Percentiles rank a stretch among this genome's conserved stretches.
These are phyloP conservation scores for Plasmodium malariae DNA, from an alignment of 169 alveolate genomes.

Conservation along the genomic window DNA sequence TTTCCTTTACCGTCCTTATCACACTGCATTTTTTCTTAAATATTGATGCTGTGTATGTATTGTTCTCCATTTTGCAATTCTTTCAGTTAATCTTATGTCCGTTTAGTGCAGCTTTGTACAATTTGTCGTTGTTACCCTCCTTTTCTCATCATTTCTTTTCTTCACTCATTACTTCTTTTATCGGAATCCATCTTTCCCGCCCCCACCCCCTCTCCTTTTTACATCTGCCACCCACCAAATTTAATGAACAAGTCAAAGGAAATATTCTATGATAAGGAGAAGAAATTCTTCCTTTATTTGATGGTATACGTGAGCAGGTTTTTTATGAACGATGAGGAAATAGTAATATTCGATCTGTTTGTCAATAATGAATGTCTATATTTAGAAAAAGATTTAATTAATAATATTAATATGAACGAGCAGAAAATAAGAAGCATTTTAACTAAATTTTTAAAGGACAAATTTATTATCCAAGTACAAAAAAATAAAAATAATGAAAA, in stretches of 20 bases:
- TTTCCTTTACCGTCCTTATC: no score
- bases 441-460: slow-evolving; percentile 69
- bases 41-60: no score
- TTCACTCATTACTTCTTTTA: no score
- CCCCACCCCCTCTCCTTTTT: no score
- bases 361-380: slow-evolving; percentile 80
- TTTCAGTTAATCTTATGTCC: no score
- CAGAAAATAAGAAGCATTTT: slow-evolving; percentile 77
- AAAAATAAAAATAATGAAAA: slow-evolving; percentile 60
- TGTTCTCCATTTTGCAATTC: no score
- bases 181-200: no score
- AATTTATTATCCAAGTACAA: slow-evolving; percentile 48
- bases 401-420: slow-evolving; percentile 80
- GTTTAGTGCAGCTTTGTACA: no score
- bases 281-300: slow-evolving; percentile 27
- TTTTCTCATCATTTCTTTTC: no score
- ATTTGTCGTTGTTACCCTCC: no score
- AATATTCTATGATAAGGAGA: slow-evolving; percentile 56
- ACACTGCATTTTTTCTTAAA: no score
- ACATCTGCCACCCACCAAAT: no score
- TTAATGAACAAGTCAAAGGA: slow-evolving; percentile 53
- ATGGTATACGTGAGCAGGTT: slow-evolving; percentile 77
- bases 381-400: slow-evolving; percentile 81
- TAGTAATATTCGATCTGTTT: slow-evolving; percentile 81
- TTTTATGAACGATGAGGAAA: slow-evolving; percentile 85